These are phyloP conservation scores for Priceomyces castillae DNA, from an alignment of 805 yeast species.

Conservation along the genomic window DNA sequence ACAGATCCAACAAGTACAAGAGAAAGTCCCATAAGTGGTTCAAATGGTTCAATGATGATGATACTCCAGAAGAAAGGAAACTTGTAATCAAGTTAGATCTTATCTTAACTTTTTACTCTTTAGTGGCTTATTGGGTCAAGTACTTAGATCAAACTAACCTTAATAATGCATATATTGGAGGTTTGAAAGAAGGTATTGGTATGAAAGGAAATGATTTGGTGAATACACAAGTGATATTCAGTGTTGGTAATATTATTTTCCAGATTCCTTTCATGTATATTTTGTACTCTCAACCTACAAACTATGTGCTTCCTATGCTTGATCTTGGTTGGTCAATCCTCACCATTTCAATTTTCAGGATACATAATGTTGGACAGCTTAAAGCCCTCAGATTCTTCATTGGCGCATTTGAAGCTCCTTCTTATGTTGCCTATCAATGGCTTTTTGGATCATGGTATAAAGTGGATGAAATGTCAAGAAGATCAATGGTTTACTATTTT, in stretches of 20 bases:
- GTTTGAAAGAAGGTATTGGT: slow-evolving; percentile 52
- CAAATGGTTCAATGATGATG: slow-evolving; percentile 38
- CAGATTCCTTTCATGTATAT: slow-evolving; percentile 57
- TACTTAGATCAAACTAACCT: slow-evolving; percentile 56
- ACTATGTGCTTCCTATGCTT: slow-evolving; percentile 45
- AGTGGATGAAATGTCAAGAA: slow-evolving; percentile 20
- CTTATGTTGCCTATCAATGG: slow-evolving; percentile 24
- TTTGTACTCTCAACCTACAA: slow-evolving; percentile 51
- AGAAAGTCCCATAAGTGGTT: slow-evolving; percentile 35
- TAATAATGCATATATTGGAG: slow-evolving; percentile 60
- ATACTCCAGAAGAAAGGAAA: slow-evolving; percentile 33
- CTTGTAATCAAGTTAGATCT: slow-evolving; percentile 23
- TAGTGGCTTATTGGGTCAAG: slow-evolving; percentile 55
- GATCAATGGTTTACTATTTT: slow-evolving; percentile 43
- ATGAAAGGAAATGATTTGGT: slow-evolving; percentile 59
- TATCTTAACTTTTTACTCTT: slow-evolving; percentile 23
- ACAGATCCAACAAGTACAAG: slow-evolving; percentile 34
- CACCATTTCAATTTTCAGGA: slow-evolving; percentile 52
- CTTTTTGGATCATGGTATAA: slow-evolving; percentile 46
- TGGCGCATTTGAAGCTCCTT: slow-evolving; percentile 64
- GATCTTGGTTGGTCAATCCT: slow-evolving; percentile 66
- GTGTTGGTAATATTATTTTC: slow-evolving; percentile 55
- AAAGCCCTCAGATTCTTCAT: slow-evolving; percentile 59
- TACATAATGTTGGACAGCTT: slow-evolving; percentile 44
- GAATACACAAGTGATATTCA: slow-evolving; percentile 52